phyloP scores from a whole-genome alignment of 1,284 basidiomycete genomes.

The Fistulina hepatica region DNA sequence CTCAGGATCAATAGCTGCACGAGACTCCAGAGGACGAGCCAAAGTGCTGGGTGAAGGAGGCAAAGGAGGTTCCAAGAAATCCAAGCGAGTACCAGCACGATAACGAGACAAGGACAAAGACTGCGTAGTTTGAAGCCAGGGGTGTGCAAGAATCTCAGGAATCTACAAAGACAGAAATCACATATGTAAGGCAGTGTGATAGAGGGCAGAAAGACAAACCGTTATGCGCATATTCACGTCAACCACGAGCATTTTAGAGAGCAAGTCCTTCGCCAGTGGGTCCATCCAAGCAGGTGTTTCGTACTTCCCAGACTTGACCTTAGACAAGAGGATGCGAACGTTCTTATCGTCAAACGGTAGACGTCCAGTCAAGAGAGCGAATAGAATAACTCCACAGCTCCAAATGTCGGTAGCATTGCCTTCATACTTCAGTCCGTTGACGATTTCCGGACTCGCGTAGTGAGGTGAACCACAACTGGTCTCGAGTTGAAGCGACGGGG shows the following conservation, averaged over 20 bases:
- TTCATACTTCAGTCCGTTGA: slow-evolving; percentile 88
- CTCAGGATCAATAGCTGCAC: slow-evolving; percentile 73
- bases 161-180: slow-evolving; percentile 43
- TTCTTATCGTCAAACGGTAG: slow-evolving; percentile 88
- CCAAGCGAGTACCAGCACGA: slow-evolving; percentile 6
- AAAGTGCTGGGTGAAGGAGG: slow-evolving; percentile 55
- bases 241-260: slow-evolving; percentile 83
- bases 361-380: slow-evolving; percentile 76
- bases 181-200: slow-evolving; percentile 1
- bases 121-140: slow-evolving; percentile 54
- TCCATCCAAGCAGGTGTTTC: slow-evolving; percentile 70
- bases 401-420: slow-evolving; percentile 92
- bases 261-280: slow-evolving; percentile 62
- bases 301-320: slow-evolving; percentile 86
- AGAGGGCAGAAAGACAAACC: slow-evolving; percentile 34
- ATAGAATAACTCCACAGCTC: slow-evolving; percentile 89
- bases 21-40: slow-evolving; percentile 55
- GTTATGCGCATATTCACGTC: slow-evolving; percentile 81
- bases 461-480: slow-evolving; percentile 97
- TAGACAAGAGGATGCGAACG: slow-evolving; percentile 71
- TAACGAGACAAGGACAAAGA: slow-evolving; percentile 15
- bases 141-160: slow-evolving; percentile 78
- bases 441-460: slow-evolving; percentile 97
- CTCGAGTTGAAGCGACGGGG: slow-evolving; percentile 75
- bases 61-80: slow-evolving; percentile 35